Conservation (phyloP, 2,329 filamentous ascomycete species). For the Neonectria magnoliae region DNA sequence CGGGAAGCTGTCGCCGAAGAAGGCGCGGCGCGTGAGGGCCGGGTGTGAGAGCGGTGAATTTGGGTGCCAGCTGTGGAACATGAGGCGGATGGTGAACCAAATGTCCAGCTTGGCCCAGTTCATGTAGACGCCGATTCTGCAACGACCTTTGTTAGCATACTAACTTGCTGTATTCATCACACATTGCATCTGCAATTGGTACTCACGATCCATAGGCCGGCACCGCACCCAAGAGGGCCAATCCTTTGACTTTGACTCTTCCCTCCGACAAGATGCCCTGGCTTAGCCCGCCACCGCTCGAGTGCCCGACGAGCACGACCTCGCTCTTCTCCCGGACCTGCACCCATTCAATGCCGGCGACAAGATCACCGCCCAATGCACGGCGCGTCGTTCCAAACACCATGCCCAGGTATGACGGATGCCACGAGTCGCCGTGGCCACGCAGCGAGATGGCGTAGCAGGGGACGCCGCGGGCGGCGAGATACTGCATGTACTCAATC, state of each 20-base stretch:
- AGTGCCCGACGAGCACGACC: conserved; percentile 61
- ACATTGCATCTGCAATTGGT: not conserved
- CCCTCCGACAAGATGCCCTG: conserved; percentile 59
- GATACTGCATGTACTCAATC: conserved; percentile 61
- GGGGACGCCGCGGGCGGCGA: conserved; percentile 55
- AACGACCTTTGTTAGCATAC: not conserved
- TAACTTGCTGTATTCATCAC: not conserved
- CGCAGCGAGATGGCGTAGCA: conserved; percentile 64
- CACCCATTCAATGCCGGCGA: conserved; percentile 54
- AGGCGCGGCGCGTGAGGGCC: conserved; percentile 57
- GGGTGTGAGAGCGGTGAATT: conserved; percentile 63
- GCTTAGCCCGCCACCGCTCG: conserved; percentile 60
- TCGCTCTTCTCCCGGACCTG: conserved; percentile 40
- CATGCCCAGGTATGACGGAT: conserved; percentile 60
- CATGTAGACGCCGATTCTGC: conserved; percentile 56
- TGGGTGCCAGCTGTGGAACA: conserved; percentile 59
- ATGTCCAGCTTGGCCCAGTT: conserved; percentile 60
- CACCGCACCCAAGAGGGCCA: conserved; percentile 58
- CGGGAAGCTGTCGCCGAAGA: conserved; percentile 59
- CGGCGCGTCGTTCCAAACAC: conserved; percentile 56
- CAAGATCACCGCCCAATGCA: conserved; percentile 56
- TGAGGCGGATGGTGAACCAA: conserved; percentile 57
- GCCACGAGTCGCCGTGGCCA: conserved; percentile 63
- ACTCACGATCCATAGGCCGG: conserved; percentile 53
- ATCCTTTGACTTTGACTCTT: conserved; percentile 52